Conservation (phyloP, 208 protist species). For the Angomonas ambiguus region DNA sequence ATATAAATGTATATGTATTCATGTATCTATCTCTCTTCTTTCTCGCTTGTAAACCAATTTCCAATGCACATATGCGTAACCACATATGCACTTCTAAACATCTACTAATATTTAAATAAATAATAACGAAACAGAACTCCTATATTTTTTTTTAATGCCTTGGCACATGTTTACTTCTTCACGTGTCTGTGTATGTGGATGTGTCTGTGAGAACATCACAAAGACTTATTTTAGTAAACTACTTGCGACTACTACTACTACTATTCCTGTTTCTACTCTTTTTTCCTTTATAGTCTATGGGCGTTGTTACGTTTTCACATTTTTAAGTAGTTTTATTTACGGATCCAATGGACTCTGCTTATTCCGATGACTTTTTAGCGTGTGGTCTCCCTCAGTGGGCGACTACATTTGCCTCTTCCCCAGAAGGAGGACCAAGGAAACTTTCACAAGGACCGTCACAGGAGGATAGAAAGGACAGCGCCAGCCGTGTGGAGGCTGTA, state of each 20-base stretch:
- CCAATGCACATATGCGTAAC: background rate
- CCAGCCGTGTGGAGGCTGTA: conserved; percentile 11
- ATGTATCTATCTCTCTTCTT: conserved; percentile 13
- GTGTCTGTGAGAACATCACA: background rate
- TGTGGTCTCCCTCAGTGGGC: background rate
- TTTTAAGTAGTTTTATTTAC: background rate
- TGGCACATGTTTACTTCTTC: background rate
- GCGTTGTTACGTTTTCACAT: too few species aligned
- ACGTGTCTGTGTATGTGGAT: background rate
- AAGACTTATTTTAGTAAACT: background rate
- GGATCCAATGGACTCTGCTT: background rate
- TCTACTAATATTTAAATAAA: too few species aligned
- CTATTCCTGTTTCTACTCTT: background rate
- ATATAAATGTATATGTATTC: conserved; percentile 13
- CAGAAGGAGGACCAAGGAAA: background rate
- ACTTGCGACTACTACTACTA: background rate
- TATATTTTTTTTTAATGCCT: background rate
- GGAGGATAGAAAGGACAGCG: background rate
- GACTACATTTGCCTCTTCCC: background rate
- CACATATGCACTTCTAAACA: too few species aligned
- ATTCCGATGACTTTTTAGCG: background rate
- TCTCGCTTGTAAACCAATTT: conserved; percentile 4
- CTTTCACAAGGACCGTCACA: background rate
- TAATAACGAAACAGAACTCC: conserved; percentile 1
- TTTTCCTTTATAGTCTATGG: background rate